A percentile compares a stretch with the other conserved stretches of the same genome.
phyloP scores from a whole-genome alignment of 805 yeast genomes.

The Pichia californica region DNA sequence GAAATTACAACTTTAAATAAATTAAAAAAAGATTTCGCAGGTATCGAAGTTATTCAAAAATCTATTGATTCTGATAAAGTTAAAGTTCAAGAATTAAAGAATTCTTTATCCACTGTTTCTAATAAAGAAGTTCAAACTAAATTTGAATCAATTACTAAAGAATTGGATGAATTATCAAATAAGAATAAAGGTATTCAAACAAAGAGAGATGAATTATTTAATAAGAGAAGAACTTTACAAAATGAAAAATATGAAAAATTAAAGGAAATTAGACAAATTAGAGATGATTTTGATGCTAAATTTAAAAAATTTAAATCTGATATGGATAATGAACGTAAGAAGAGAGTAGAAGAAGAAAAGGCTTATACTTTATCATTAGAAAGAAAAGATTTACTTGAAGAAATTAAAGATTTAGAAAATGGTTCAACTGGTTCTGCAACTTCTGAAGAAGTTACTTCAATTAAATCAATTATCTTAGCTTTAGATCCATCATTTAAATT shows the following conservation, averaged over 20 bases:
- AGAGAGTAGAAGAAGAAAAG: slow-evolving; percentile 64
- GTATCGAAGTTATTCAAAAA: slow-evolving; percentile 67
- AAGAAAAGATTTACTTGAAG: slow-evolving; percentile 42
- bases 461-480: slow-evolving; percentile 62
- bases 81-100: slow-evolving; percentile 70
- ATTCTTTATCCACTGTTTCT: slow-evolving; percentile 50
- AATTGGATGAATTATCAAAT: slow-evolving; percentile 59
- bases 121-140: slow-evolving; percentile 59
- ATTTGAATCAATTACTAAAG: slow-evolving; percentile 62
- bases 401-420: slow-evolving; percentile 65
- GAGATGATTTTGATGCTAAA: slow-evolving; percentile 70
- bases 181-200: slow-evolving; percentile 55
- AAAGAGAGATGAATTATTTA: slow-evolving; percentile 58
- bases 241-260: slow-evolving; percentile 65
- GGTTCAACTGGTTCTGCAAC: slow-evolving; percentile 77
- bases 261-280: slow-evolving; percentile 58
- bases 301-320: slow-evolving; percentile 63
- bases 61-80: slow-evolving; percentile 73
- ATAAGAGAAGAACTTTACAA: slow-evolving; percentile 60
- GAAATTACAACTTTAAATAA: slow-evolving; percentile 82
- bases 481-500: slow-evolving; percentile 77
- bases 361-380: slow-evolving; percentile 41
- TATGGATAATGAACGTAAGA: slow-evolving; percentile 61
- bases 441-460: slow-evolving; percentile 66
- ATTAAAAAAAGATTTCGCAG: slow-evolving; percentile 67